These are phyloP conservation scores for Metschnikowia picachoensis DNA, from an alignment of 805 yeast genomes.

Conservation along the genomic window DNA sequence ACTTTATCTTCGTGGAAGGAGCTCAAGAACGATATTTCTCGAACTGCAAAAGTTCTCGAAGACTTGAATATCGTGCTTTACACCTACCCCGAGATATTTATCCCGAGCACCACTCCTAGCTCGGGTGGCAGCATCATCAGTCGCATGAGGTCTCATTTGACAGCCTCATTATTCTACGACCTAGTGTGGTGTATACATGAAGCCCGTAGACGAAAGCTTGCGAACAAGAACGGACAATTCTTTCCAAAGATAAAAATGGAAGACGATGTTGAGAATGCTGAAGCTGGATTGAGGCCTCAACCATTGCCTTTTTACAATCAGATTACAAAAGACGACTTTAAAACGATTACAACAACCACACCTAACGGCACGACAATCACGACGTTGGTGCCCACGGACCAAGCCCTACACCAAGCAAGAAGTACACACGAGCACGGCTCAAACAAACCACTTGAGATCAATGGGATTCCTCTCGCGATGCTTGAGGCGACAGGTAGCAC, in stretches of 20 bases:
- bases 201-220: constrained; percentile 66
- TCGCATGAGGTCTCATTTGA: constrained; percentile 86
- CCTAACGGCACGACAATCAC: constrained; percentile 93
- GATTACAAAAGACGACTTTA: constrained; percentile 84
- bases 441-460: constrained; percentile 53
- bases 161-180: constrained; percentile 88
- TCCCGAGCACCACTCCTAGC: constrained; percentile 22
- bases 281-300: constrained; percentile 38
- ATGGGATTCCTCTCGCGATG: constrained; percentile 68
- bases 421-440: constrained; percentile 56
- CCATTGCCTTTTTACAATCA: constrained; percentile 91
- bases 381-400: constrained; percentile 81
- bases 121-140: constrained; percentile 54
- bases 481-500: constrained; percentile 78
- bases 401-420: constrained; percentile 62
- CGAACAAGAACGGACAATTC: constrained; percentile 25
- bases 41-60: constrained; percentile 88
- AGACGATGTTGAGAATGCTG: constrained; percentile 3
- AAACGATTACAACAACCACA: constrained; percentile 77
- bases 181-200: constrained; percentile 93
- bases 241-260: constrained; percentile 1
- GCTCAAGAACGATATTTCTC: constrained; percentile 82
- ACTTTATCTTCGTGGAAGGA: constrained; percentile 90
- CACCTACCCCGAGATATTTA: constrained; percentile 80
- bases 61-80: constrained; percentile 82